phyloP scores from a whole-genome alignment of 2,329 filamentous ascomycete species.

The Arthrobotrys conoides region DNA sequence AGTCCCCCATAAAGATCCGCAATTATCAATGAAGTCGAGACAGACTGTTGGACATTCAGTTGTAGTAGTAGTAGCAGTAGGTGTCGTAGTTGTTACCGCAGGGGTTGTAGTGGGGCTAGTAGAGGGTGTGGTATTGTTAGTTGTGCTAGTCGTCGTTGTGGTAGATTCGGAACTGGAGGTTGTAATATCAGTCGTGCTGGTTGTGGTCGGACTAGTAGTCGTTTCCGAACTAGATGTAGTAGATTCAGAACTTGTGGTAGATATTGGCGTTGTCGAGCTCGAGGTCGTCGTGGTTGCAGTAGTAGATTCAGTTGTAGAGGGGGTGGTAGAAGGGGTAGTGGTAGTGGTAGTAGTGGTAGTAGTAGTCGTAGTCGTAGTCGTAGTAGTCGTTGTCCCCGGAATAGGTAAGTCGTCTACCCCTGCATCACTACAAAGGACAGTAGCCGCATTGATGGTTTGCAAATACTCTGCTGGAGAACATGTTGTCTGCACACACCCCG shows the following conservation, averaged over 20 bases:
- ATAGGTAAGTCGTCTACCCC: constrained; percentile 17
- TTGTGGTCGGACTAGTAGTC: too few species aligned
- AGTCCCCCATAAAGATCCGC: constrained; percentile 30
- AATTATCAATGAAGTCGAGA: constrained; percentile 20
- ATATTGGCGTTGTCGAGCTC: background rate
- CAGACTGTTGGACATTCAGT: constrained; percentile 12
- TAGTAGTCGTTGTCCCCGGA: constrained; percentile 4
- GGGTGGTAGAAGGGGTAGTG: constrained; percentile 22
- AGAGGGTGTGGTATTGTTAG: too few species aligned
- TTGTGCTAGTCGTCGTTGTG: constrained; percentile 13
- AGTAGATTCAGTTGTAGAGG: constrained; percentile 15
- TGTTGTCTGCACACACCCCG: background rate
- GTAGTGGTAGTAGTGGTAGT: constrained; percentile 16
- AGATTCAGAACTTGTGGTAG: constrained; percentile 21
- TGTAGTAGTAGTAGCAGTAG: constrained; percentile 13
- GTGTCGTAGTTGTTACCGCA: constrained; percentile 3
- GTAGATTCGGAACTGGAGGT: too few species aligned
- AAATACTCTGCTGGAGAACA: constrained; percentile 14
- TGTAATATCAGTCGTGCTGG: too few species aligned
- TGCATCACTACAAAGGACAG: constrained; percentile 14
- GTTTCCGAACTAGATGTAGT: background rate
- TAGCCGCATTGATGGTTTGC: constrained; percentile 16
- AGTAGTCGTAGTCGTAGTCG: constrained; percentile 20
- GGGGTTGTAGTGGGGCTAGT: constrained; percentile 13
- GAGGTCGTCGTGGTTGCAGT: constrained; percentile 16